phyloP scores from a whole-genome alignment of 768 basidiomycete species.

The Mycena olivaceomarginata region DNA sequence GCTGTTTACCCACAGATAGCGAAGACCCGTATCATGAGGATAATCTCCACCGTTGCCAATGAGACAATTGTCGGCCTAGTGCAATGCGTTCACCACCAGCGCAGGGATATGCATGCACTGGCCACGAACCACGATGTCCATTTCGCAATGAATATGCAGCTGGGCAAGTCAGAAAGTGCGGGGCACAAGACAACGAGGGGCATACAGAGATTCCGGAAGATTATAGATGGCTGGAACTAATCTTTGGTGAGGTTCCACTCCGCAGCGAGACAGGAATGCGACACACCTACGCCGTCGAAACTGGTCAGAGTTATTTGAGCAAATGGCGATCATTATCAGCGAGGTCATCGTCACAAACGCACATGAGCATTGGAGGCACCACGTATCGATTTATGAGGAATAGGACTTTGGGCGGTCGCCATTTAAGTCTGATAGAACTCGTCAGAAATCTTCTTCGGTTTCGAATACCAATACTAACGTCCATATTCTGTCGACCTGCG shows the following conservation, averaged over 20 bases:
- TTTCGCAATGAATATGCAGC: conserved; percentile 45
- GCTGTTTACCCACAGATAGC: background rate
- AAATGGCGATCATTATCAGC: background rate
- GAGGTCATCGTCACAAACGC: conserved; percentile 22
- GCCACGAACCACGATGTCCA: conserved; percentile 46
- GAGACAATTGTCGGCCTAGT: conserved; percentile 47
- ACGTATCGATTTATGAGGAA: conserved; percentile 55
- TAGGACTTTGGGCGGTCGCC: conserved; percentile 52
- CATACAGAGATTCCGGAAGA: conserved; percentile 31
- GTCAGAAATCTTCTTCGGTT: background rate
- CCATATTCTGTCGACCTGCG: conserved; percentile 48
- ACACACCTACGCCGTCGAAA: conserved; percentile 49
- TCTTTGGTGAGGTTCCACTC: background rate
- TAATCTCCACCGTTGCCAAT: conserved; percentile 47
- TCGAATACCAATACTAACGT: conserved; percentile 39
- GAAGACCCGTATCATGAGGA: conserved; percentile 48
- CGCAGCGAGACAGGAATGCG: background rate
- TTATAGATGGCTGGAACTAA: conserved; percentile 25
- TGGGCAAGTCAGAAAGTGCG: background rate
- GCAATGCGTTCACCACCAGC: background rate
- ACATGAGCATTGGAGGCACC: conserved; percentile 54
- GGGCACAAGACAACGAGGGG: background rate
- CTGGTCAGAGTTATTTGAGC: conserved; percentile 21
- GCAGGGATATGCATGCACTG: background rate
- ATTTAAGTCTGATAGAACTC: conserved; percentile 45